phyloP scores from a whole-genome alignment of 768 basidiomycete species.

The Boletus rubescentipes region DNA sequence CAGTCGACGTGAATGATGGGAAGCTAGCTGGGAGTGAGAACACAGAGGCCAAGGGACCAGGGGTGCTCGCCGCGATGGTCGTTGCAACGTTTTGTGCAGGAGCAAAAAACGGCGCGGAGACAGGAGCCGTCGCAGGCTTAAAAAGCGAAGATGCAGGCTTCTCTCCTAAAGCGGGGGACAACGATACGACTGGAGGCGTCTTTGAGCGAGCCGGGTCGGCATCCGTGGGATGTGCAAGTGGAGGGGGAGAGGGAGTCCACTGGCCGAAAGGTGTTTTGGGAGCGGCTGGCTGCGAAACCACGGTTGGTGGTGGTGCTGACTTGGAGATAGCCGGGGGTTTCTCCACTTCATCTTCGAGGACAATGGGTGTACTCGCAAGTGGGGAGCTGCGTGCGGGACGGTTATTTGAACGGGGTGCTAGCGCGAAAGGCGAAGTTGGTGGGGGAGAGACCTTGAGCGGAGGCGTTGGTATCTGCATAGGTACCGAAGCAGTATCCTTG shows the following conservation, averaged over 20 bases:
- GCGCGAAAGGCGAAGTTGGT: conserved; percentile 40
- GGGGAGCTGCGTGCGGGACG: conserved; percentile 78
- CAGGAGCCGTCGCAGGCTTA: conserved; percentile 3
- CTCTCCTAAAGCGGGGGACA: conserved; percentile 23
- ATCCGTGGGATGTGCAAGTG: conserved; percentile 12
- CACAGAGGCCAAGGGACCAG: conserved; percentile 6
- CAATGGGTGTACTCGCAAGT: conserved; percentile 55
- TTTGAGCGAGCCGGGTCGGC: conserved; percentile 38
- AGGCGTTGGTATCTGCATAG: conserved; percentile 16
- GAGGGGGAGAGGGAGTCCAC: conserved; percentile 29
- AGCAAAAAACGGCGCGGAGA: background rate
- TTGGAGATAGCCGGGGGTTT: conserved; percentile 15
- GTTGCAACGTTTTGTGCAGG: background rate
- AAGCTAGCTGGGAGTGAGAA: conserved; percentile 8
- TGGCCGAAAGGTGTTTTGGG: conserved; percentile 40
- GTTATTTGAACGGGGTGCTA: conserved; percentile 46
- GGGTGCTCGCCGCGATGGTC: conserved; percentile 5
- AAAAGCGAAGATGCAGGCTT: conserved; percentile 11
- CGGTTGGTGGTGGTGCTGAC: conserved; percentile 18
- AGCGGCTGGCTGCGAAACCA: conserved; percentile 37
- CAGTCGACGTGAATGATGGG: conserved; percentile 9
- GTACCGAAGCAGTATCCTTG: conserved; percentile 35
- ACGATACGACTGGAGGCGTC: conserved; percentile 48
- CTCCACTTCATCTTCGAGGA: conserved; percentile 39
- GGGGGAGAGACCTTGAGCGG: conserved; percentile 17